Base-by-base conservation (phyloP, 225 moss, liverwort and hornwort species). In the Straminergon stramineum region DNA sequence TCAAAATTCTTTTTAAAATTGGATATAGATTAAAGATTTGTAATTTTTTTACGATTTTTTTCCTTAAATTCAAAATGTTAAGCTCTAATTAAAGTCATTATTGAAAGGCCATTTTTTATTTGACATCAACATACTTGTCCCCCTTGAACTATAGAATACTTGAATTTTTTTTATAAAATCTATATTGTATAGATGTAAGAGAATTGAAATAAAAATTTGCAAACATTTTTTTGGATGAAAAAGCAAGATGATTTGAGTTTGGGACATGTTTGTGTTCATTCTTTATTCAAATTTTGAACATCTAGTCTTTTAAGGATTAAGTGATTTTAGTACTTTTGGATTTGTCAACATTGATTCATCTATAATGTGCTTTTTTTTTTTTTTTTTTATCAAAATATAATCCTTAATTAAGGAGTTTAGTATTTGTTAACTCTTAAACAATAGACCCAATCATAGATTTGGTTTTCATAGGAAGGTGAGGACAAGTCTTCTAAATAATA, bases 41-140 rank as follows among this genome's bases (percentile, higher is more conserved):
- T 71, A 41, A 71, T 8, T 71, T 14, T 24, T 41, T 7, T 1
- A 41, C 14, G 8, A 26, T 23, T 7, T 14, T 2, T 4, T 2
- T 0, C 2, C 2, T 71, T 24, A 71, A 41, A 71, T 6, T 71
- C 24, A 41, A 71, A 41, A 41, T 41, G 3, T 15, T 41, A 15
- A 71, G 26, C 9, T 71, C 15, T 41, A 41, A 27, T 71, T 14
- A 24, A 70, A 39, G 41, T 39, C 13, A 23, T 70, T 69, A 22
- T n/a, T 22, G 2, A 32, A 69, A 69, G 13, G 22, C 12, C 69
- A n/a, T 69, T 23, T 39, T 26, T 41, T 24, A 41, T 41, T 41
- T 41, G 24, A 15, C 4, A 0, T 23, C 7, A 23, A 5, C 1
- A n/a, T 39, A 13, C 7, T 69, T 39, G 1, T 13, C 1, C 2